phyloP scores from a whole-genome alignment of 345 rosid genomes.

The Syzygium aqueum region DNA sequence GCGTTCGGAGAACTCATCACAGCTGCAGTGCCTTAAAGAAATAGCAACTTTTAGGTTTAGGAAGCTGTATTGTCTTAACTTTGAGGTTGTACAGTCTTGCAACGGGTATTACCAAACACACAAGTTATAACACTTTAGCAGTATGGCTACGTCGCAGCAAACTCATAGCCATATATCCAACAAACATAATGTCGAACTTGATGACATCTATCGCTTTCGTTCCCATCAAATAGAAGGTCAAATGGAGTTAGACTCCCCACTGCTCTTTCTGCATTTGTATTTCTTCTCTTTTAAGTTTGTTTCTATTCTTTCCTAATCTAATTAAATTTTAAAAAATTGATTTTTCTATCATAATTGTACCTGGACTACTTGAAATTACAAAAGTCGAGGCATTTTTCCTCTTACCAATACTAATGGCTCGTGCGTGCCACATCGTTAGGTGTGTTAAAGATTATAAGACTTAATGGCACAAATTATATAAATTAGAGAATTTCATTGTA shows the following conservation, averaged over 20 bases:
- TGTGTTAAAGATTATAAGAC: not conserved
- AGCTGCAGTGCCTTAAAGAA: not conserved
- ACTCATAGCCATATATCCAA: not conserved
- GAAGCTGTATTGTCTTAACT: not conserved
- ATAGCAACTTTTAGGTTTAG: not conserved
- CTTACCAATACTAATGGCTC: not conserved
- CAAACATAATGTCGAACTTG: not conserved
- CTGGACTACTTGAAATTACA: too few species aligned
- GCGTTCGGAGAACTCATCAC: not conserved
- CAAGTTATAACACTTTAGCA: not conserved
- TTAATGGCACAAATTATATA: not conserved
- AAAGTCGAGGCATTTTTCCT: not conserved
- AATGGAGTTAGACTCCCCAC: not conserved
- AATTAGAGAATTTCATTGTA: not conserved
- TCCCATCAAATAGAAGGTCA: not conserved
- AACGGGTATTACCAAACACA: not conserved
- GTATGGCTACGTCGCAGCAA: not conserved
- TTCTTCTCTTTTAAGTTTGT: not conserved
- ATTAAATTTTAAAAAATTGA: not conserved
- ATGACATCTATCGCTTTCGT: not conserved
- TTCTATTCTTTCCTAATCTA: not conserved
- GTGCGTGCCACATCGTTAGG: not conserved
- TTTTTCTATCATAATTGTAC: too few species aligned
- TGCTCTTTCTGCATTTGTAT: not conserved
- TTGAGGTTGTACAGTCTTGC: not conserved